A percentile compares a stretch with the other conserved stretches of the same genome.
Evolutionary conservation across 768 basidiomycete species (phyloP).

Genomic region (Xerocomellus chrysenteron): DNA sequence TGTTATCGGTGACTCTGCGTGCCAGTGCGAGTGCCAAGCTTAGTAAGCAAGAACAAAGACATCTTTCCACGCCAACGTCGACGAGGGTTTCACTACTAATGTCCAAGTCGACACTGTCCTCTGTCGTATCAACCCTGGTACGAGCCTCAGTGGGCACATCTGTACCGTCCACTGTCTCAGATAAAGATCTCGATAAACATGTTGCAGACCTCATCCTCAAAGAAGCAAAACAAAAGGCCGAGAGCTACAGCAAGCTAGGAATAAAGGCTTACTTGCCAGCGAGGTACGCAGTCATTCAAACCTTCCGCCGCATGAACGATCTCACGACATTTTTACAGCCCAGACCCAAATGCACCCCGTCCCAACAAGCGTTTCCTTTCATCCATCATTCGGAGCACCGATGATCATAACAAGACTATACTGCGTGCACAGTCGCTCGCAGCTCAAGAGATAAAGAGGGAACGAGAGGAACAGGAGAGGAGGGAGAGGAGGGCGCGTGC

Average conservation of each 20-base stretch:
- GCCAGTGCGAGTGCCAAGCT: background rate
- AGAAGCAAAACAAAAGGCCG: conserved; percentile 92
- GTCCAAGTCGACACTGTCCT: conserved; percentile 64
- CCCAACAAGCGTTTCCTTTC: conserved; percentile 81
- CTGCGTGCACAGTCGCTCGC: conserved; percentile 69
- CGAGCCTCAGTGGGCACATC: conserved; percentile 76
- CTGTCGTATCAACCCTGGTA: conserved; percentile 80
- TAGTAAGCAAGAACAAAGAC: conserved; percentile 24
- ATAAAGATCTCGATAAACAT: conserved; percentile 87
- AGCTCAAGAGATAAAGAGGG: conserved; percentile 69
- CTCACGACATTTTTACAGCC: conserved; percentile 35
- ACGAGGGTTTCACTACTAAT: conserved; percentile 21
- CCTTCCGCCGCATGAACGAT: background rate
- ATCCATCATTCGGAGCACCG: conserved; percentile 88
- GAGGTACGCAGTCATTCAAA: conserved; percentile 38
- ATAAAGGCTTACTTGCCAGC: conserved; percentile 73
- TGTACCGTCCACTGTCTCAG: conserved; percentile 55
- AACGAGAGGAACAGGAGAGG: conserved; percentile 64
- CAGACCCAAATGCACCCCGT: conserved; percentile 71
- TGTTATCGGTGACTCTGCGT: too few species aligned
- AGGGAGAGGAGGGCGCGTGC: conserved; percentile 63
- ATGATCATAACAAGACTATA: conserved; percentile 92
- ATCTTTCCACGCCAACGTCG: conserved; percentile 3
- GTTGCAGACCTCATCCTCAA: conserved; percentile 89
- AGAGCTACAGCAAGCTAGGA: conserved; percentile 73